Base-by-base conservation (phyloP, 805 yeast species). In the Sporopachydermia quercuum region DNA sequence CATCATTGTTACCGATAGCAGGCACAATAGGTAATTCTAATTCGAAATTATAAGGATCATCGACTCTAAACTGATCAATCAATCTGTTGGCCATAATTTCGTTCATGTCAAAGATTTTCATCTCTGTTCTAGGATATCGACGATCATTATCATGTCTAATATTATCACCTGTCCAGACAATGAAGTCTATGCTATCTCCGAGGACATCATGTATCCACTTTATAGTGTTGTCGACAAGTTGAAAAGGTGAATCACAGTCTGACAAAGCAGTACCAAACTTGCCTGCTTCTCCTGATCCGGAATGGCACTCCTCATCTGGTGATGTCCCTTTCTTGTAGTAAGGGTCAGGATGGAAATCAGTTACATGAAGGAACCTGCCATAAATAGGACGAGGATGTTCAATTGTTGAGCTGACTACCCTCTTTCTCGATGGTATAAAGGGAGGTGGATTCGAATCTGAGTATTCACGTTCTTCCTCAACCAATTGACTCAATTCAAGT, bases 151-250 rank as follows among this genome's bases (percentile, higher is more conserved):
- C 93, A 54, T 82, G 94, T 41, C 94, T 65, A 37, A 80, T 70
- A 49, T 82, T 82, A 57, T 82, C 94, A 33, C 94, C 94, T 0
- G 93, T 81, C 93, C 93, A 82, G 11, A 82, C 69, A 6, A 82
- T 76, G 56, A 82, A 82, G 55, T 82, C 94, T 38, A 82, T 76
- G 47, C 80, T 74, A 53, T 80, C 87, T 45, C 64, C 70, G 43
- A 82, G 54, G 43, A 80, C 74, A 5, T 62, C 61, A 14, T 64
- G 55, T 2, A 82, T 59, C 89, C 89, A 82, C 18, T 64, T 51
- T 39, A 82, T 55, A 0, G 91, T 80, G 15, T 63, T 63, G 4
- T 71, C 61, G 56, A 77, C 71, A 36, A 82, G 55, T 1, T 56
- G 57, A 53, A 73, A 54, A 2, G 93, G 83, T 1, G 84, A 61